Conservation (phyloP, 768 basidiomycete species). For the Lactarius evosmus region DNA sequence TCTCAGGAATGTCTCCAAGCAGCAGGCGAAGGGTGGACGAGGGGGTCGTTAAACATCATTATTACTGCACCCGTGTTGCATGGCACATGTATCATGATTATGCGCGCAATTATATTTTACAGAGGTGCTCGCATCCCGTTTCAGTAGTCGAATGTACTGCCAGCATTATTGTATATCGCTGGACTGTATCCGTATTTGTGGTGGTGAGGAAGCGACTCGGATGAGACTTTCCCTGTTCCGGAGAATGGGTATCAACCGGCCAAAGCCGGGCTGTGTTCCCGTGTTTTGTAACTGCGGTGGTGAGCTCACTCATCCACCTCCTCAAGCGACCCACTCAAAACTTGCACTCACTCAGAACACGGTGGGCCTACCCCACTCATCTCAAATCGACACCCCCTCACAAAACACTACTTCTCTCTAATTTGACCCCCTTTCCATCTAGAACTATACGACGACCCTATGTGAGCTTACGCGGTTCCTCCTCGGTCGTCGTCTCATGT, state of each 20-base stretch:
- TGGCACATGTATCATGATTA: slow-evolving; percentile 20
- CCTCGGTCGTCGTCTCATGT: slow-evolving; percentile 10
- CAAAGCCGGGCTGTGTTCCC: slow-evolving; percentile 9
- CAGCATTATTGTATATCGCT: not conserved
- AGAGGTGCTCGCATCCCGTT: not conserved
- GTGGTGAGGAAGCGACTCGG: not conserved
- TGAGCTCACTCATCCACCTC: not conserved
- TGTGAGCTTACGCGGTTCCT: slow-evolving; percentile 17
- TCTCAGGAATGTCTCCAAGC: slow-evolving; percentile 84
- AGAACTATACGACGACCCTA: slow-evolving; percentile 22
- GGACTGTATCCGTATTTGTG: not conserved
- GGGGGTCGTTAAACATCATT: slow-evolving; percentile 55
- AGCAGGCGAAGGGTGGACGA: slow-evolving; percentile 93
- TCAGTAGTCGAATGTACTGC: not conserved
- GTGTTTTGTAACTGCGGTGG: slow-evolving; percentile 4
- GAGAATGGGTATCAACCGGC: slow-evolving; percentile 1
- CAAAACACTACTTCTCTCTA: not conserved
- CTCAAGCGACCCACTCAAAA: slow-evolving; percentile 6
- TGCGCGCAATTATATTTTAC: not conserved
- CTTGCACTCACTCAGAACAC: slow-evolving; percentile 11
- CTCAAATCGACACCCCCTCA: not conserved
- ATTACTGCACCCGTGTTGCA: slow-evolving; percentile 14
- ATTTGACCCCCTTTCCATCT: not conserved
- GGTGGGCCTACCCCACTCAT: slow-evolving; percentile 21
- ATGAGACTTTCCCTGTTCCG: not conserved